These are phyloP conservation scores for Annulohypoxylon truncatum DNA, from an alignment of 2,329 filamentous ascomycete genomes.

Conservation along the genomic window DNA sequence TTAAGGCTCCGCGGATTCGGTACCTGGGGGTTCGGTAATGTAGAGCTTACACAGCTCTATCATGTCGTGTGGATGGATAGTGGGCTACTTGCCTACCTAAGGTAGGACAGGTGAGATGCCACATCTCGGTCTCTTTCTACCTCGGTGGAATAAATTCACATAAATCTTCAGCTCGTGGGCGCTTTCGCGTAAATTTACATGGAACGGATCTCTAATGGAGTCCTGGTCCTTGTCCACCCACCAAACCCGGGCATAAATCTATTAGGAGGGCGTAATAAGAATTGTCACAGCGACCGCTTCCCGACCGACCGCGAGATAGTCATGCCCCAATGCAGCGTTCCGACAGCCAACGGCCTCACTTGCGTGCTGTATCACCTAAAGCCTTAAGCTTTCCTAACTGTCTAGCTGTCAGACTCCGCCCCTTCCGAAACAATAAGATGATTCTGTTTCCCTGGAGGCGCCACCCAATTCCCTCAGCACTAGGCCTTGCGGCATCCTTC, in stretches of 20 bases:
- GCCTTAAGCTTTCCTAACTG: constrained; percentile 6
- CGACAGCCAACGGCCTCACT: constrained; percentile 31
- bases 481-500: constrained; percentile 27
- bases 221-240: constrained; percentile 4
- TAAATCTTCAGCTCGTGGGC: neutral
- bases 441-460: neutral
- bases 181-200: neutral
- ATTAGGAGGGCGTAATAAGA: neutral
- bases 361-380: constrained; percentile 17
- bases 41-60: neutral
- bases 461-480: neutral
- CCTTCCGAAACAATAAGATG: constrained; percentile 36
- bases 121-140: neutral
- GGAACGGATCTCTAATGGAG: neutral
- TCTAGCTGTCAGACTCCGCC: constrained; percentile 17
- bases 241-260: neutral
- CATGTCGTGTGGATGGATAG: neutral
- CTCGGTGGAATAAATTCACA: constrained; percentile 9
- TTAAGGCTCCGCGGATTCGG: constrained; percentile 8
- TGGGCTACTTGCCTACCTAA: too few species aligned
- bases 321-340: constrained; percentile 23
- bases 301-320: constrained; percentile 8
- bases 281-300: constrained; percentile 3
- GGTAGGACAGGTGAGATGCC: neutral
- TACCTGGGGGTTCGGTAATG: constrained; percentile 1